A percentile compares a stretch with the other conserved stretches of the same genome.
Evolutionary conservation across 2,329 filamentous ascomycete species (phyloP).

Genomic region (Ophiosphaerella narmari): DNA sequence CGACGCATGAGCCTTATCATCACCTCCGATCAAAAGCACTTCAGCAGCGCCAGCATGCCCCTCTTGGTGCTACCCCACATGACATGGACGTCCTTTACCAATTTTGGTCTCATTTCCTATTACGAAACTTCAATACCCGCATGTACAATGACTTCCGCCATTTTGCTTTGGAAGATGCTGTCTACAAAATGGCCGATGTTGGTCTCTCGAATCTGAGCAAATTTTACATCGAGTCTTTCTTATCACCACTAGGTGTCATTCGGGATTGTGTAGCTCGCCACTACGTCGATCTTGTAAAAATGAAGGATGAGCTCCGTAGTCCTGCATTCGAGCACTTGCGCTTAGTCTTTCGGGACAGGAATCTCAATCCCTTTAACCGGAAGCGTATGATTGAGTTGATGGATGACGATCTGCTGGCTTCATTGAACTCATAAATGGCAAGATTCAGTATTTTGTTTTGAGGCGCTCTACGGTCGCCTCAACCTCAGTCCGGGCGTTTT

Average conservation of each 20-base stretch:
- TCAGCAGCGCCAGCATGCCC: conserved; percentile 52
- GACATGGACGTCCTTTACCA: conserved; percentile 72
- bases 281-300: conserved; percentile 59
- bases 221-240: conserved; percentile 66
- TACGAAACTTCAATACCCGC: conserved; percentile 72
- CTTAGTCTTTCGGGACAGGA: conserved; percentile 59
- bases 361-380: conserved; percentile 60
- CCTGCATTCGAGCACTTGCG: conserved; percentile 58
- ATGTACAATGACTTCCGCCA: conserved; percentile 78
- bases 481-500: conserved; percentile 1
- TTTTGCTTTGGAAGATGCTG: conserved; percentile 68
- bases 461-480: not conserved
- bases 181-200: conserved; percentile 54
- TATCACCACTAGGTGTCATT: conserved; percentile 54
- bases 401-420: conserved; percentile 56
- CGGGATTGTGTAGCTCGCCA: conserved; percentile 59
- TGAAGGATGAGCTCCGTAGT: conserved; percentile 50
- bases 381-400: conserved; percentile 61
- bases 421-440: conserved; percentile 51
- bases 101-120: conserved; percentile 76
- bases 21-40: conserved; percentile 56
- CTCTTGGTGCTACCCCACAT: conserved; percentile 53
- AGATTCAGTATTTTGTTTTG: conserved; percentile 1
- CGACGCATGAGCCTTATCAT: conserved; percentile 55
- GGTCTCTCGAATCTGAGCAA: conserved; percentile 68